Evolutionary conservation across 345 rosid genomes (phyloP).

Genomic region (Rhodomyrtus tomentosa): DNA sequence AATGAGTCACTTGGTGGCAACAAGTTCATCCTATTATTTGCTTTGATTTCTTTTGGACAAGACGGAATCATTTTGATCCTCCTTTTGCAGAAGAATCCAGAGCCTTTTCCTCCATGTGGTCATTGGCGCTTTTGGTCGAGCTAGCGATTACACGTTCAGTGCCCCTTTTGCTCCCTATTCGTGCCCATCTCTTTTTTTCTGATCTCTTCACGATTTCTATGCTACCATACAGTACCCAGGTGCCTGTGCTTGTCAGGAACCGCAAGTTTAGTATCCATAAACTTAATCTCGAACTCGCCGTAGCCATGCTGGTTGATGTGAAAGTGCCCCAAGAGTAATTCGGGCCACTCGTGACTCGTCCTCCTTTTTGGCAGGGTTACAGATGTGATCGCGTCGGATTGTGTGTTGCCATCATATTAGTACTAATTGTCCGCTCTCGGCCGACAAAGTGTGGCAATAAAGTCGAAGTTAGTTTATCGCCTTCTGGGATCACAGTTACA

Average conservation of each 20-base stretch:
- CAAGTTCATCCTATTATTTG: not conserved
- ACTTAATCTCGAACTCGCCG: not conserved
- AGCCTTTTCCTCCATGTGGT: not conserved
- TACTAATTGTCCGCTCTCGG: not conserved
- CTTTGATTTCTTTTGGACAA: not conserved
- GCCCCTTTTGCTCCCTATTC: not conserved
- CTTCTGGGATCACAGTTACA: not conserved
- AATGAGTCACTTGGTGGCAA: not conserved
- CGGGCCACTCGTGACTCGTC: not conserved
- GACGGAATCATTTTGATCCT: not conserved
- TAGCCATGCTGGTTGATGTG: not conserved
- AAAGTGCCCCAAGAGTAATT: not conserved
- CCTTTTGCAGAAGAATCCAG: not conserved
- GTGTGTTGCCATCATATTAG: not conserved
- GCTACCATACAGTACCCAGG: not conserved
- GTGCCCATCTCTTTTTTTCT: not conserved
- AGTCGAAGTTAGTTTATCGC: not conserved
- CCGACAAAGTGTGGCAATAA: not conserved
- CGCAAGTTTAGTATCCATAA: not conserved
- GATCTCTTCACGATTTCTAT: not conserved
- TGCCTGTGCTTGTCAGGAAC: not conserved
- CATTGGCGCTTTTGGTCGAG: not conserved
- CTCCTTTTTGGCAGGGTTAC: not conserved
- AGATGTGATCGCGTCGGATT: not conserved
- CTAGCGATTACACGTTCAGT: not conserved